Evolutionary conservation across 1,139 yeast species (phyloP), one percentile per base, ranked within the genome.

Genomic region (Trichomonascaceae sp.): DNA sequence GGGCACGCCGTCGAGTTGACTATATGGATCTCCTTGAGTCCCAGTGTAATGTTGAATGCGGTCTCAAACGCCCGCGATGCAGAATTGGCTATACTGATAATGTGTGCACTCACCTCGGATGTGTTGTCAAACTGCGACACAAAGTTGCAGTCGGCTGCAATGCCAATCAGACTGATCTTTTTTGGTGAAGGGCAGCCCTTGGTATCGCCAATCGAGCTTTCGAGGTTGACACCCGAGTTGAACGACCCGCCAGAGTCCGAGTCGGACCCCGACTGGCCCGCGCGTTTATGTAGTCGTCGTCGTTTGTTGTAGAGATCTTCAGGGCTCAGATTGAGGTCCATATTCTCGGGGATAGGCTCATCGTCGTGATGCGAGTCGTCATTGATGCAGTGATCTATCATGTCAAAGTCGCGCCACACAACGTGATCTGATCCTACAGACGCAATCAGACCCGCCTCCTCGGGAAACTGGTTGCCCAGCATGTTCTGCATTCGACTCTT

Each of bases 141-240:
- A 39, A 47, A 59, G 38, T 52, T 52, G 41, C 63, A 59, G 42
- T 60, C 65, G 2, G 54, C 63, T 5, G 59, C 63, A 6, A 58
- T 45, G 3, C 65, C 65, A 13, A 60, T 47, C 17, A 56, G 43
- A 2, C 64, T 60, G 18, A 52, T 46, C 34, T 47, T 43, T 18
- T 53, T 47, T 13, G 47, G 48, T 1, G 41, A 39, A n/a, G 63
- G 60, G 30, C 63, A 58, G 5, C 63, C 63, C 2, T 40, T 31
- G 3, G 55, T 48, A 37, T 54, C 47, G 17, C 63, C 63, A 30
- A 59, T 43, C 5, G 56, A 44, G 18, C 43, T 31, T 6, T 44
- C 42, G 16, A 59, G 45, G 32, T 52, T 54, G 14, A 41, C 40
- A 13, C 56, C 58, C 9, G 52, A 41, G 4, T 54, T 46, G 33